Percentiles rank a stretch among this genome's conserved stretches.
Conservation (phyloP, 129 eudicot genomes). For the Artemisia argyi region DNA sequence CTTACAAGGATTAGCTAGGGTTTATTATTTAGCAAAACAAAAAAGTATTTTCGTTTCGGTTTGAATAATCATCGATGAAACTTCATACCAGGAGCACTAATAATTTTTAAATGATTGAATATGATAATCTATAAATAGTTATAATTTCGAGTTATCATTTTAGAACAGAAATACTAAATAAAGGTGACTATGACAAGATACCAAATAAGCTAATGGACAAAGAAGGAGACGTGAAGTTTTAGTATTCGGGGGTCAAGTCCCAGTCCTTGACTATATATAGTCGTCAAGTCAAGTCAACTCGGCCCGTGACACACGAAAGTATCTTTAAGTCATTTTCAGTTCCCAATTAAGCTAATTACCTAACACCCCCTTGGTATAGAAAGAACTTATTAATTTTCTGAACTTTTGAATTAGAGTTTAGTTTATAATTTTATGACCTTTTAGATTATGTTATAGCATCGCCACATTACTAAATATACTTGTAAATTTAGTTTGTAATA, state of each 20-base stretch:
- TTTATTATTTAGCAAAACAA: no score
- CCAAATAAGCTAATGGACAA: conserved; percentile 29
- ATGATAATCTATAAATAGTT: not conserved
- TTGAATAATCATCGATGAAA: no score
- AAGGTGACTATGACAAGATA: conserved; percentile 1
- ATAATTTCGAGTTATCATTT: not conserved
- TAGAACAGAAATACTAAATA: not conserved
- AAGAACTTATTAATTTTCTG: no score
- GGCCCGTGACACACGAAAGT: conserved; percentile 22
- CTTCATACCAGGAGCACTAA: no score
- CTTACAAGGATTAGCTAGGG: no score
- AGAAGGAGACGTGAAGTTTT: conserved; percentile 28
- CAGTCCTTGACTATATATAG: conserved; percentile 12
- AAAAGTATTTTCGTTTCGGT: no score
- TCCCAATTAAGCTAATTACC: not conserved
- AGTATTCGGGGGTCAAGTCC: conserved; percentile 24
- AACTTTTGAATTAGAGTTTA: no score
- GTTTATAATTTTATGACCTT: no score
- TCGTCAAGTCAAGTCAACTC: conserved; percentile 39
- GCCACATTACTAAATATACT: no score
- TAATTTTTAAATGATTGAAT: no score
- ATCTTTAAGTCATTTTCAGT: not conserved
- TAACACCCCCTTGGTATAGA: not conserved
- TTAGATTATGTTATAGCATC: no score
- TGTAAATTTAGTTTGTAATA: no score